Evolutionary conservation across 2,329 filamentous ascomycete genomes (phyloP).

Genomic region (Arthrobotrys pseudoclavata): DNA sequence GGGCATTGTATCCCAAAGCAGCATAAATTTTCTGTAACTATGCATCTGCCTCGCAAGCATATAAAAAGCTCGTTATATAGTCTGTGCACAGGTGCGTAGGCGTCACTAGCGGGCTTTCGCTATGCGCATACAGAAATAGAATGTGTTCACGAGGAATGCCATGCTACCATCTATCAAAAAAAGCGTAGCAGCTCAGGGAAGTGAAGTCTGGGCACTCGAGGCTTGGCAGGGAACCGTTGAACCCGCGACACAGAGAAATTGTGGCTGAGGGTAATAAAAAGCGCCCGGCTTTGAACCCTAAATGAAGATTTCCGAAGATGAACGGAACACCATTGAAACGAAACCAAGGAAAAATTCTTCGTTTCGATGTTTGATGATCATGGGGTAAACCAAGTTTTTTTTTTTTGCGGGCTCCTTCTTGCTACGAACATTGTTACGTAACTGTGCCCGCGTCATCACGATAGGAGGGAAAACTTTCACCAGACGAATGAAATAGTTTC

Average conservation of each 20-base stretch:
- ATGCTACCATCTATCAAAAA: background rate
- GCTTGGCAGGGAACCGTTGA: constrained; percentile 11
- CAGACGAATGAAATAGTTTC: background rate
- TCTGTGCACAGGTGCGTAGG: background rate
- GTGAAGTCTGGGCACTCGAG: background rate
- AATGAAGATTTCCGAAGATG: background rate
- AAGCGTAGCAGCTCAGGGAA: background rate
- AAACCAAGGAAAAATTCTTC: constrained; percentile 16
- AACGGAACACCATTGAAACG: constrained; percentile 28
- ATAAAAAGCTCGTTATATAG: background rate
- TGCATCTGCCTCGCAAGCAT: background rate
- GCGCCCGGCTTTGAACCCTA: background rate
- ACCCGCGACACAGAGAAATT: background rate
- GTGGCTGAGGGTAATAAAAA: background rate
- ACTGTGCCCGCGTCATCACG: background rate
- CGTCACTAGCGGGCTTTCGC: background rate
- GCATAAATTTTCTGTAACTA: background rate
- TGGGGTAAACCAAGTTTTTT: too few species aligned
- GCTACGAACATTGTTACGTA: constrained; percentile 8
- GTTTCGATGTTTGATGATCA: background rate
- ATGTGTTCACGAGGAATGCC: constrained; percentile 18
- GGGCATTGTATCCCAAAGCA: background rate
- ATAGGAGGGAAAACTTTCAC: background rate
- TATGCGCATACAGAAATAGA: background rate
- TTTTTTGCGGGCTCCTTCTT: too few species aligned